Conservation (phyloP, 2,329 filamentous ascomycete species). For the Talaromyces rugulosus region DNA sequence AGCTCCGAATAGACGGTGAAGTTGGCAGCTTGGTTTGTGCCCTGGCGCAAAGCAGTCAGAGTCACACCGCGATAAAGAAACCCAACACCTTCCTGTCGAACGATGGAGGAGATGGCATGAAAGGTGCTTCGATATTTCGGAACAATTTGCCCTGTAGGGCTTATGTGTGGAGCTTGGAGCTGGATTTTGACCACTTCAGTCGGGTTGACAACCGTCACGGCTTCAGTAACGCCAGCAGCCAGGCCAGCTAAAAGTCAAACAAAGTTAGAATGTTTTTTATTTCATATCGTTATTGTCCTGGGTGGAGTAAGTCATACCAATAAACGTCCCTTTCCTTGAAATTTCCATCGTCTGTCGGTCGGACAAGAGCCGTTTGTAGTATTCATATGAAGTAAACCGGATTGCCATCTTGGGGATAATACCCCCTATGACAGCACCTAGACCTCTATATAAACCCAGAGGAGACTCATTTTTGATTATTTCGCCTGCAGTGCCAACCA, state of each 20-base stretch:
- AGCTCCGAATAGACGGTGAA: constrained; percentile 97
- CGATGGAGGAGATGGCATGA: constrained; percentile 77
- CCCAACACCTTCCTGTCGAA: constrained; percentile 82
- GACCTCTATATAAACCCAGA: constrained; percentile 90
- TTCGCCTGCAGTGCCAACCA: constrained; percentile 76
- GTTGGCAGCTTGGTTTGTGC: constrained; percentile 96
- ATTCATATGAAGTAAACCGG: constrained; percentile 94
- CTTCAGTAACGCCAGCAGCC: constrained; percentile 92
- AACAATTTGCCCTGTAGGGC: constrained; percentile 91
- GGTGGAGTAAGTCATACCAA: constrained; percentile 47
- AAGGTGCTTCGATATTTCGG: constrained; percentile 97
- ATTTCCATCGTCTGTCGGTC: constrained; percentile 64
- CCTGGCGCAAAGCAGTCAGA: constrained; percentile 87
- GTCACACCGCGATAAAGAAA: constrained; percentile 91
- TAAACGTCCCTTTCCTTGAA: constrained; percentile 66
- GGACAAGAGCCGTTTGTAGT: constrained; percentile 81
- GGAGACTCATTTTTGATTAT: constrained; percentile 89
- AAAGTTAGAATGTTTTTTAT: background rate
- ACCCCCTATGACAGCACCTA: constrained; percentile 93
- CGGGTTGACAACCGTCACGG: constrained; percentile 89
- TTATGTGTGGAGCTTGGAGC: constrained; percentile 95
- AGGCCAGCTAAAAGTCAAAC: constrained; percentile 64
- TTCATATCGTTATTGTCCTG: background rate
- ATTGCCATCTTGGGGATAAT: constrained; percentile 99
- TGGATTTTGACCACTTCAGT: constrained; percentile 99